phyloP scores from a whole-genome alignment of 2,329 filamentous ascomycete genomes.

The Ophiocordyceps camponoti-saundersi region DNA sequence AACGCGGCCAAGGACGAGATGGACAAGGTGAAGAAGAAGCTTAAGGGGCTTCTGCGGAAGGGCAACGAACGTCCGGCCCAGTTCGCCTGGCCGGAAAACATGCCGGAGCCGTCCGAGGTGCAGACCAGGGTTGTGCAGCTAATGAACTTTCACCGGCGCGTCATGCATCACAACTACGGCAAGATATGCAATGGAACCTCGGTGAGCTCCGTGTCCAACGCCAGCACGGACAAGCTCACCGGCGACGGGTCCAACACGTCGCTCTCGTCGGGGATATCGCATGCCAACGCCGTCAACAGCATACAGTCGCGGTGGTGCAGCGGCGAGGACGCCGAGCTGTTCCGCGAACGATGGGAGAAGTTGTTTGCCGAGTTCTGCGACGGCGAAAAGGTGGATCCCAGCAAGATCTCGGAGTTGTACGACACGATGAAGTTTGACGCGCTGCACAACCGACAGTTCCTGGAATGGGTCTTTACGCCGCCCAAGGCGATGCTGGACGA shows the following conservation, averaged over 20 bases:
- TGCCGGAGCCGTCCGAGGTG: slow-evolving; percentile 86
- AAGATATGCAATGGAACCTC: slow-evolving; percentile 57
- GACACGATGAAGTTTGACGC: slow-evolving; percentile 99
- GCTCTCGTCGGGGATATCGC: slow-evolving; percentile 33
- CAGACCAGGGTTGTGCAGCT: slow-evolving; percentile 82
- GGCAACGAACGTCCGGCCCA: slow-evolving; percentile 88
- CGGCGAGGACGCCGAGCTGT: slow-evolving; percentile 84
- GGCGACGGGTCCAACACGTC: slow-evolving; percentile 25
- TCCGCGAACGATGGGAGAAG: slow-evolving; percentile 96
- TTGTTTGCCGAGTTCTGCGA: slow-evolving; percentile 94
- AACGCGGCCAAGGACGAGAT: slow-evolving; percentile 98
- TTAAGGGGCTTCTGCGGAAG: slow-evolving; percentile 80
- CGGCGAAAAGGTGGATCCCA: slow-evolving; percentile 93
- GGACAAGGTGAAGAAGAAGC: slow-evolving; percentile 99
- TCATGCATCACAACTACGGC: slow-evolving; percentile 88
- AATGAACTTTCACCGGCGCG: slow-evolving; percentile 91
- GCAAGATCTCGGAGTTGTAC: slow-evolving; percentile 95
- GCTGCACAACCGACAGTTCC: slow-evolving; percentile 84
- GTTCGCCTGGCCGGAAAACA: slow-evolving; percentile 94
- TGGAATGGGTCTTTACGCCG: slow-evolving; percentile 95
- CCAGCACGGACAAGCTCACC: slow-evolving; percentile 26
- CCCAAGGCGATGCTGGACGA: slow-evolving; percentile 63
- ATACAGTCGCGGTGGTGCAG: slow-evolving; percentile 94
- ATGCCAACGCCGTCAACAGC: slow-evolving; percentile 43
- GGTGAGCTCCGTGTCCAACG: slow-evolving; percentile 37